A percentile compares a stretch with the other conserved stretches of the same genome.
Evolutionary conservation across 73 alveolate genomes (phyloP).

Genomic region (Paramecium caudatum): DNA sequence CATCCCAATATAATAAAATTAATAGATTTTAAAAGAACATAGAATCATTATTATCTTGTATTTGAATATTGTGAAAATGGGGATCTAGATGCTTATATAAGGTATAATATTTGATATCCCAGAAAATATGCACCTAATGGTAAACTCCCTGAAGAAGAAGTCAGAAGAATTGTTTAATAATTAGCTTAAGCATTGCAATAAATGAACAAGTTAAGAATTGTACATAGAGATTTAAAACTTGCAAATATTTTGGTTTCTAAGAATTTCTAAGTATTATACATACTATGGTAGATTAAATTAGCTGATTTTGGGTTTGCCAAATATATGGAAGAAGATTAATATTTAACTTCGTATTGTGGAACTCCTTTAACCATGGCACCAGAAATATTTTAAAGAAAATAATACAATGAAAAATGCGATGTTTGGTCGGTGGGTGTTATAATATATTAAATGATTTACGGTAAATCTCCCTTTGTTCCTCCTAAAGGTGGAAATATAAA

Average conservation of each 20-base stretch:
- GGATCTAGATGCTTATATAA: constrained; percentile 71
- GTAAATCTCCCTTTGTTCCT: constrained; percentile 75
- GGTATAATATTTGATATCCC: neutral
- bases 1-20: constrained; percentile 72
- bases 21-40: constrained; percentile 74
- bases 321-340: constrained; percentile 72
- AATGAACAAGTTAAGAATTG: constrained; percentile 59
- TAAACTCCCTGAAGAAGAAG: constrained; percentile 44
- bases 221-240: constrained; percentile 77
- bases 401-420: constrained; percentile 76
- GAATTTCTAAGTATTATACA: constrained; percentile 35
- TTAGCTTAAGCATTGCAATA: constrained; percentile 71
- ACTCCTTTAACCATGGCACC: constrained; percentile 79
- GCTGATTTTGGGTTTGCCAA: constrained; percentile 79
- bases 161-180: constrained; percentile 58
- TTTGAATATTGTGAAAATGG: constrained; percentile 76
- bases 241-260: constrained; percentile 75
- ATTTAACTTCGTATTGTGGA: constrained; percentile 74
- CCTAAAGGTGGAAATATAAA: constrained; percentile 72
- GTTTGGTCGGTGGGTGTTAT: constrained; percentile 76
- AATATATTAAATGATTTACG: constrained; percentile 70
- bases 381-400: constrained; percentile 67
- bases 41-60: constrained; percentile 65
- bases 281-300: constrained; percentile 59
- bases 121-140: constrained; percentile 69